These are phyloP conservation scores for Candida corydali DNA, from an alignment of 805 yeast genomes.

Conservation along the genomic window DNA sequence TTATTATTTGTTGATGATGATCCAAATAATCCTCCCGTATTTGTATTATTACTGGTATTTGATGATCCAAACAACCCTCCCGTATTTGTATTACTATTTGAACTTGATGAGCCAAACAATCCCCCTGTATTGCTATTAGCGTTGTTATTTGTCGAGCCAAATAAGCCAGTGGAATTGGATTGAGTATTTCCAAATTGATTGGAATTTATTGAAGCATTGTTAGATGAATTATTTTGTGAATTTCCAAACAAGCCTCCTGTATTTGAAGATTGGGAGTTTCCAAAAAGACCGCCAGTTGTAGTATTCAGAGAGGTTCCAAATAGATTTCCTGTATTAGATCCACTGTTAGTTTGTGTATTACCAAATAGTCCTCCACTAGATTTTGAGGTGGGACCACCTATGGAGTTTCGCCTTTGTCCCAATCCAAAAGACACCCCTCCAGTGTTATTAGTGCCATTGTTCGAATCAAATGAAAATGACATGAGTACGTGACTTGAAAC, in stretches of 20 bases:
- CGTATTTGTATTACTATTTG: conserved; percentile 9
- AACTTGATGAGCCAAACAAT: conserved; percentile 18
- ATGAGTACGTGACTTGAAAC: too few species aligned
- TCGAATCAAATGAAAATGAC: conserved; percentile 13
- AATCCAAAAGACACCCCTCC: conserved; percentile 20
- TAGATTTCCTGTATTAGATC: conserved; percentile 8
- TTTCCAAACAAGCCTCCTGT: conserved; percentile 22
- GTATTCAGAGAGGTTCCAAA: conserved; percentile 15
- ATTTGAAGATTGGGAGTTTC: conserved; percentile 10
- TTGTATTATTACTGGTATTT: conserved; percentile 4
- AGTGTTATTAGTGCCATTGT: conserved; percentile 8
- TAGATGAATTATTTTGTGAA: conserved; percentile 1
- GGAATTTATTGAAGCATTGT: too few species aligned
- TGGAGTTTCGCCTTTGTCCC: conserved; percentile 15
- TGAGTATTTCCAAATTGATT: conserved; percentile 15
- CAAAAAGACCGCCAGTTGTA: conserved; percentile 19
- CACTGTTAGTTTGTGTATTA: conserved; percentile 9
- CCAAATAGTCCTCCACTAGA: conserved; percentile 25
- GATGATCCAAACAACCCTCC: conserved; percentile 20
- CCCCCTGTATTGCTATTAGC: conserved; percentile 15
- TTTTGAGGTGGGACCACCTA: conserved; percentile 16
- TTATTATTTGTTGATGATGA: conserved; percentile 9
- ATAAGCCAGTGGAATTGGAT: conserved; percentile 15
- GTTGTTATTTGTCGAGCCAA: conserved; percentile 16
- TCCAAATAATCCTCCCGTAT: conserved; percentile 22